phyloP scores from a whole-genome alignment of 371 early-diverging fungal genomes.

The Mucor plumbeus region DNA sequence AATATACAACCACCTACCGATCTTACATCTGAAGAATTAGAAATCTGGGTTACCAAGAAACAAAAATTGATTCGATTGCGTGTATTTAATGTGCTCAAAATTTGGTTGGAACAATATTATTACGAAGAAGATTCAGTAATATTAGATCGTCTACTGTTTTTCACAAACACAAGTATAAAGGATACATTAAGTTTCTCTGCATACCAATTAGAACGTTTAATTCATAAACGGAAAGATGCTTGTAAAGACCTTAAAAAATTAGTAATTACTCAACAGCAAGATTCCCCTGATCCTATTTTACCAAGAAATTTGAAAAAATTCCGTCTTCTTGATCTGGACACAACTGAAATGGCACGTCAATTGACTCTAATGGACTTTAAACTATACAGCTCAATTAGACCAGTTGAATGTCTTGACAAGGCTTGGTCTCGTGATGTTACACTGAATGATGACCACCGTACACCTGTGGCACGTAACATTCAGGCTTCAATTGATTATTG shows the following conservation, averaged over 20 bases:
- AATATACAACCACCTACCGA: constrained; percentile 73
- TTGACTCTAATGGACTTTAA: constrained; percentile 89
- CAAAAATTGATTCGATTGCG: constrained; percentile 84
- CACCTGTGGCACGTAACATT: constrained; percentile 63
- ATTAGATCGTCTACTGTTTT: constrained; percentile 74
- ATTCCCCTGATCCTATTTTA: constrained; percentile 74
- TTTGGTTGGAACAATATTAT: constrained; percentile 90
- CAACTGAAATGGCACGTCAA: constrained; percentile 93
- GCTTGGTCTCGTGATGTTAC: constrained; percentile 80
- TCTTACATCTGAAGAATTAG: constrained; percentile 66
- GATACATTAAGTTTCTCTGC: constrained; percentile 73
- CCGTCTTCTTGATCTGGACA: constrained; percentile 84
- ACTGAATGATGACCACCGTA: constrained; percentile 19
- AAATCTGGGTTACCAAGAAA: constrained; percentile 83
- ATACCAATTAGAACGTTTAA: constrained; percentile 74
- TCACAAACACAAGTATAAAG: constrained; percentile 76
- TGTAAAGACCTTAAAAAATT: constrained; percentile 63
- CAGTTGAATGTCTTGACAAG: constrained; percentile 88
- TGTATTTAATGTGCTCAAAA: constrained; percentile 89
- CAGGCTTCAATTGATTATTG: constrained; percentile 76
- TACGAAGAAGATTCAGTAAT: constrained; percentile 69
- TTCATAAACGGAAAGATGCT: constrained; percentile 70
- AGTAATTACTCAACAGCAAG: constrained; percentile 60
- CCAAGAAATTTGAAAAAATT: constrained; percentile 71
- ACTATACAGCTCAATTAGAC: constrained; percentile 79